Conservation (phyloP, 768 basidiomycete species). For the Suillus fuscotomentosus region DNA sequence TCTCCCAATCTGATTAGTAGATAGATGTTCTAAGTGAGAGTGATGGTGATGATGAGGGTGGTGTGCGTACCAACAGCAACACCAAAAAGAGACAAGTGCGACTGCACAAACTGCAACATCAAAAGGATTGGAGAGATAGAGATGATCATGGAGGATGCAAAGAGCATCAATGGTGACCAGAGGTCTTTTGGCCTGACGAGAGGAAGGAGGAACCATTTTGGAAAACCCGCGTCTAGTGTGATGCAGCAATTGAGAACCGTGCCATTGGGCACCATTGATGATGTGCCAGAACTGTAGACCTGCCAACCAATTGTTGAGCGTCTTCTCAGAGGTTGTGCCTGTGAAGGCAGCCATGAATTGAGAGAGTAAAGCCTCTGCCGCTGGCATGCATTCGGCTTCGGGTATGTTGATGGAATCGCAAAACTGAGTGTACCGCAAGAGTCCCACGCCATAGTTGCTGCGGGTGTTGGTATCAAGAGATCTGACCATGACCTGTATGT, state of each 20-base stretch:
- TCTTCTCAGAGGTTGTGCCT: conserved; percentile 14
- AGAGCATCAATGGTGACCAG: conserved; percentile 39
- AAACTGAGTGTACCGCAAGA: conserved; percentile 33
- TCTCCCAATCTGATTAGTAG: too few relatives aligned
- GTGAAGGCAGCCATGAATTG: conserved; percentile 23
- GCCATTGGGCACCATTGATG: neutral
- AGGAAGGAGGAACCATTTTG: conserved; percentile 20
- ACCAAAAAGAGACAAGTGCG: conserved; percentile 35
- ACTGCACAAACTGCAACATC: conserved; percentile 29
- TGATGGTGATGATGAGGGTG: too few relatives aligned
- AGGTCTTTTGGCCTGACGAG: conserved; percentile 16
- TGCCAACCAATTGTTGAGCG: conserved; percentile 34
- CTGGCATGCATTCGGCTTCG: conserved; percentile 11
- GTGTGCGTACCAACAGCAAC: conserved; percentile 16
- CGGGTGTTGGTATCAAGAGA: conserved; percentile 17
- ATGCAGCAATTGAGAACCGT: neutral
- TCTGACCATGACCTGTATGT: neutral
- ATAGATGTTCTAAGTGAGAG: too few relatives aligned
- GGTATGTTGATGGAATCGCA: conserved; percentile 34
- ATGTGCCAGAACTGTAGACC: conserved; percentile 37
- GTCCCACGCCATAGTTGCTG: conserved; percentile 27
- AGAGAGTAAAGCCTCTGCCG: conserved; percentile 27
- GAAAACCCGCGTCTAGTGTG: neutral
- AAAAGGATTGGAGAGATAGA: conserved; percentile 14
- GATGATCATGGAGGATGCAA: conserved; percentile 11